Conservation (phyloP, 257 asterid genomes). For the Gynochthodes officinalis region DNA sequence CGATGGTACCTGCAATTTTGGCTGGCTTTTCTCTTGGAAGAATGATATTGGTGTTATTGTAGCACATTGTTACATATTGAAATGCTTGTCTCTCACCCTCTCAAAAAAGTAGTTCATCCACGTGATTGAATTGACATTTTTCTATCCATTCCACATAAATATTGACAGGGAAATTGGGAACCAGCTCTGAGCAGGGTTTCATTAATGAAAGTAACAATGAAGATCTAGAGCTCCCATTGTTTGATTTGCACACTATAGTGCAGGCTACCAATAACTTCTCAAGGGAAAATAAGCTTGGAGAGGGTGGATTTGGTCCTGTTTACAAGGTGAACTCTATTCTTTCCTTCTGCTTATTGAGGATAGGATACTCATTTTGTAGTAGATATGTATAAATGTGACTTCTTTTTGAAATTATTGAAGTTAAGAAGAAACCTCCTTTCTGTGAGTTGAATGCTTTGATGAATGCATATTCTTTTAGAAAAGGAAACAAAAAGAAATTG, state of each 20-base stretch:
- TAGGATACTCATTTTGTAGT: neutral
- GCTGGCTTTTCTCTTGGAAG: neutral
- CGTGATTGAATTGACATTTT: neutral
- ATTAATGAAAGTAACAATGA: neutral
- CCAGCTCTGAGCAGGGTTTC: slow-evolving; percentile 1
- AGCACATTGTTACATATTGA: neutral
- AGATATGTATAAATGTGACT: neutral
- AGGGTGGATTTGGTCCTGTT: slow-evolving; percentile 63
- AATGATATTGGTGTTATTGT: neutral
- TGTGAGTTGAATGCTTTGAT: too few species aligned
- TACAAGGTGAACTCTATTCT: slow-evolving; percentile 33
- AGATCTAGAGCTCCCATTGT: slow-evolving; percentile 38
- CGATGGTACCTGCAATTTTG: neutral
- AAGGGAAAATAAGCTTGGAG: slow-evolving; percentile 36
- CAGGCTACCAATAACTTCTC: slow-evolving; percentile 45
- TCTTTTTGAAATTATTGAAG: neutral
- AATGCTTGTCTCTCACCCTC: neutral
- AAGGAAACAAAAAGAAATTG: neutral
- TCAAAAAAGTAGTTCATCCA: neutral
- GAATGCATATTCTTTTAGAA: neutral
- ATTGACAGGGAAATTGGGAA: slow-evolving; percentile 1
- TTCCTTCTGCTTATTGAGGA: neutral
- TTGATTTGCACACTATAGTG: slow-evolving; percentile 25
- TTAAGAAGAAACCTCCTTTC: too few species aligned
- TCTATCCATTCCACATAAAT: neutral